Base-by-base conservation (phyloP, 2,329 filamentous ascomycete genomes). In the Dendryphion nanum region DNA sequence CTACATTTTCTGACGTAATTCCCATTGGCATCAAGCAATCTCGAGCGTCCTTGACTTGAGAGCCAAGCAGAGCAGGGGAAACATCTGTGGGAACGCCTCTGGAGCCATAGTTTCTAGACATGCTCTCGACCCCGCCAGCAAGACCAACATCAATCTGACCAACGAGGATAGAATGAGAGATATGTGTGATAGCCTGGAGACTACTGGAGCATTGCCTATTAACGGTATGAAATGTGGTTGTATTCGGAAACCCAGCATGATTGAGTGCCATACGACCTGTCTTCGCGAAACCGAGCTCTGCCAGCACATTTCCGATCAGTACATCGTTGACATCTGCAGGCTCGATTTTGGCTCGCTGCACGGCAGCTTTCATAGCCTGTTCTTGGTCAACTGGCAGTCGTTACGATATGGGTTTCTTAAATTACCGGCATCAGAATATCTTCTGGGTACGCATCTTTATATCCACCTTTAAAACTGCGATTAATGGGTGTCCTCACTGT, bases 201-300 rank as follows among this genome's bases (percentile, higher is more conserved):
- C 91, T 93, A 1, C 90, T 96, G 23, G 90, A 95, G 76, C 91
- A 98, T 80, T 97, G 96, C 41, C 93, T 85, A 75, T 96, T 96
- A 45, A 95, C 78, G 19, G 85, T 83, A 34, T 80, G 89, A 46
- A 86, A 88, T 45, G 81, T 82, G 32, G 86, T 77, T 3, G 90
- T 95, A 71, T 91, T 89, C 46, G 91, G 90, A 73, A 93, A 95
- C 49, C 91, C 91, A 42, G 91, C 91, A 37, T 89, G 86, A 47
- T 96, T 85, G 38, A 86, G 76, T 18, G 91, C 89, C 44, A 90
- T 89, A 51, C 91, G 89, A 55, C 86, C 77, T 64, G 93, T 90
- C 77, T 96, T 96, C 39, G 90, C 82, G 39, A 90, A 90, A 45
- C 90, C 90, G 5, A 51, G 89, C 84, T 70, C 91, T 87, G 59